Base-by-base conservation (phyloP, 768 basidiomycete genomes). In the Agaricus subrufescens region DNA sequence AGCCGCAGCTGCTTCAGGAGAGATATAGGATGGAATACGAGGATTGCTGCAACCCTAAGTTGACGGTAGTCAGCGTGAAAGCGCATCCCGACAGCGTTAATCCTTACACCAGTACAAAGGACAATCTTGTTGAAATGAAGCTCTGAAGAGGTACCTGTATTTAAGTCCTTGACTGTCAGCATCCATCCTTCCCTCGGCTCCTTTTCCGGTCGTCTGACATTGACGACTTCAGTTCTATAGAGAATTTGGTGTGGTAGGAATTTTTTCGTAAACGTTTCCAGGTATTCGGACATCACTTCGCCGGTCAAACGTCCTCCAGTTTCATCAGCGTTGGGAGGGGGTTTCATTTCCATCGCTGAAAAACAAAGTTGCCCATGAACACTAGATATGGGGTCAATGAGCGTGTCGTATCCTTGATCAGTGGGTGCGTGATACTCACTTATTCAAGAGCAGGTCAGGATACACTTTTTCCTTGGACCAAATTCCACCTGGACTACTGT, bases 341-440 rank as follows among this genome's bases (percentile, higher is more conserved):
- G 56, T 10, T 75, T 73, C 81, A 83, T 82, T 4, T 70, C 63
- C 38, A 80, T 48, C 0, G 73, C 60, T 10, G 82, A 81, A 65
- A 84, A 82, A n/a, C 69, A 61, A 52, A 73, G 80, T 59, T 84
- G 78, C 4, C 80, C 82, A 53, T 80, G 74, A 4, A 84, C 78
- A 58, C 83, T 83, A 58, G 11, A 55, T 8, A 5, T 29, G 15
- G 12, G 14, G 6, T 23, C 5, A 11, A 10, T 29, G 4, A 47
- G 30, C 6, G 10, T 47, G 5, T 3, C 2, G 9, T 5, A 29
- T 14, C 26, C 4, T 5, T 2, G n/a, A 30, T n/a, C 12, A 44
- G 34, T 29, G 5, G 9, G 4, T 15, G 1, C 4, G 37, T 25
- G 14, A 46, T 11, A 67, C 75, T 40, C 54, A 82, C 81, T 79